A percentile compares a stretch with the other conserved stretches of the same genome.
These are phyloP conservation scores for Curvularia spicifera DNA, from an alignment of 2,329 filamentous ascomycete species.

Conservation along the genomic window DNA sequence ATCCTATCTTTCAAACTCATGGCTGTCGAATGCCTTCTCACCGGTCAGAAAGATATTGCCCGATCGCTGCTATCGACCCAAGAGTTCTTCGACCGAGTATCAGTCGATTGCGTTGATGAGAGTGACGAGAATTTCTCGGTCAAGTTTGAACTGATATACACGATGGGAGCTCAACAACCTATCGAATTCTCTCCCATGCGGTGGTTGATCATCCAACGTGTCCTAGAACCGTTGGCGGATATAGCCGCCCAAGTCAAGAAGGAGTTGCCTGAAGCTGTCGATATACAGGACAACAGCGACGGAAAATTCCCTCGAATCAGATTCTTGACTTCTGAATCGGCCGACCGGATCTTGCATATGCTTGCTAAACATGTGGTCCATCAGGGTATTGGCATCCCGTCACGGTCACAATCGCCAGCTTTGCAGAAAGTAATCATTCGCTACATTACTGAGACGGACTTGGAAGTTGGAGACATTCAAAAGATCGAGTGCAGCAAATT, in stretches of 20 bases:
- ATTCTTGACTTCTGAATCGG: slow-evolving; percentile 54
- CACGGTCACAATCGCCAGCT: slow-evolving; percentile 45
- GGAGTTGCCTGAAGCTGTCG: slow-evolving; percentile 51
- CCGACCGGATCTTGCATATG: slow-evolving; percentile 26
- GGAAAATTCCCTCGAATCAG: slow-evolving; percentile 58
- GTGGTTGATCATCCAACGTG: slow-evolving; percentile 63
- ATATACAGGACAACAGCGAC: slow-evolving; percentile 46
- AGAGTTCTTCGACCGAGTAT: slow-evolving; percentile 53
- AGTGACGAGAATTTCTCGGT: slow-evolving; percentile 68
- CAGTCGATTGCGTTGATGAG: slow-evolving; percentile 68
- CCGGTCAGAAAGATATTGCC: slow-evolving; percentile 39
- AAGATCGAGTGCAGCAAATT: slow-evolving; percentile 33
- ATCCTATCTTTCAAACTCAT: slow-evolving; percentile 69
- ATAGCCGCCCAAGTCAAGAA: slow-evolving; percentile 41
- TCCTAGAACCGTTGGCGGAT: slow-evolving; percentile 57
- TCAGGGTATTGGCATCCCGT: slow-evolving; percentile 56
- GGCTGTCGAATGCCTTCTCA: slow-evolving; percentile 59
- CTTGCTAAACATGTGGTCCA: slow-evolving; percentile 52
- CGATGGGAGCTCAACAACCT: slow-evolving; percentile 60
- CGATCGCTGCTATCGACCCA: slow-evolving; percentile 51
- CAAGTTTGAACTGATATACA: slow-evolving; percentile 69
- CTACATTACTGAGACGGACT: slow-evolving; percentile 55
- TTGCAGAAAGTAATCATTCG: slow-evolving; percentile 45
- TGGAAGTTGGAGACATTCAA: slow-evolving; percentile 41
- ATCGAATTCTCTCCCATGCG: slow-evolving; percentile 62